phyloP scores from a whole-genome alignment of 805 yeast species.

The Hanseniaspora meyeri region DNA sequence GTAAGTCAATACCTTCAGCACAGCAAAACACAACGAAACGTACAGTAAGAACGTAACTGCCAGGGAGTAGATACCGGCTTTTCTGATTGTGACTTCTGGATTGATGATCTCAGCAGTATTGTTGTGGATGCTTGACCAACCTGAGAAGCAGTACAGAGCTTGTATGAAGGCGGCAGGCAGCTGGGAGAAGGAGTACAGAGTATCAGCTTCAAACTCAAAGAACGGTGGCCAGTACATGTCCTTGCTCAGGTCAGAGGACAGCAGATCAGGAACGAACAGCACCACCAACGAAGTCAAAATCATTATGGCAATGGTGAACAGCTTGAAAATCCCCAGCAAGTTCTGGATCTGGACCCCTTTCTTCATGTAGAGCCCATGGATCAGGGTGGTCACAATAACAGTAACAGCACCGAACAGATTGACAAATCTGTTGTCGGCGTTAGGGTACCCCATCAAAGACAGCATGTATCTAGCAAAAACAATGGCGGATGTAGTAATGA shows the following conservation, averaged over 20 bases:
- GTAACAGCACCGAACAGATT: slow-evolving; percentile 34
- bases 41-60: slow-evolving; percentile 38
- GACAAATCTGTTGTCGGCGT: slow-evolving; percentile 27
- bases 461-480: slow-evolving; percentile 51
- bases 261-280: slow-evolving; percentile 35
- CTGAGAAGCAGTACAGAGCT: slow-evolving; percentile 48
- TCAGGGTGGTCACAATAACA: slow-evolving; percentile 27
- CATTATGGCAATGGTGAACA: slow-evolving; percentile 42
- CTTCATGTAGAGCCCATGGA: slow-evolving; percentile 49
- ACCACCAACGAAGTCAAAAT: slow-evolving; percentile 48
- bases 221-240: slow-evolving; percentile 17
- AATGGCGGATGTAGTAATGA: slow-evolving; percentile 42
- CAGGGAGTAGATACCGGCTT: slow-evolving; percentile 50
- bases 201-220: slow-evolving; percentile 19
- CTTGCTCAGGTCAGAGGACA: slow-evolving; percentile 15
- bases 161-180: slow-evolving; percentile 45
- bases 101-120: slow-evolving; percentile 50
- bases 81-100: slow-evolving; percentile 44
- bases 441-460: slow-evolving; percentile 32
- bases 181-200: slow-evolving; percentile 32
- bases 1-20: slow-evolving; percentile 41
- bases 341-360: slow-evolving; percentile 54
- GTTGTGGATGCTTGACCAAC: slow-evolving; percentile 53
- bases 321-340: slow-evolving; percentile 47
- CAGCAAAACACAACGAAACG: slow-evolving; percentile 42